Conservation (phyloP, 2,329 filamentous ascomycete genomes). For the Alternaria angustiovoidea region DNA sequence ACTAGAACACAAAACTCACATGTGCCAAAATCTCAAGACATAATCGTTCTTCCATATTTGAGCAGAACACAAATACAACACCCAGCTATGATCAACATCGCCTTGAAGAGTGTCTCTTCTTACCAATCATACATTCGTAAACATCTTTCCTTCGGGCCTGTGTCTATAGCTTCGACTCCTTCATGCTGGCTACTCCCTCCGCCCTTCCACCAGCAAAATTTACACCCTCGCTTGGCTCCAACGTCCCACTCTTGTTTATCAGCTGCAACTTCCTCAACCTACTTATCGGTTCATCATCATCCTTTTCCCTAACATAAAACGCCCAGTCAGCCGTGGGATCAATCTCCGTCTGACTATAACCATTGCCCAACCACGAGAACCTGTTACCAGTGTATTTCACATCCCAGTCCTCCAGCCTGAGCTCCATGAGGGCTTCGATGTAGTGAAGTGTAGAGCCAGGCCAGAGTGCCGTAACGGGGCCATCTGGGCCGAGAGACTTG, state of each 20-base stretch:
- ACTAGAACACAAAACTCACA: background rate
- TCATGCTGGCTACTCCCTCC: background rate
- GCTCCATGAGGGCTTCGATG: constrained; percentile 57
- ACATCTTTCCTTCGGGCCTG: background rate
- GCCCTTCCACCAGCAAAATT: constrained; percentile 25
- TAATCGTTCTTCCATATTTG: too few relatives aligned
- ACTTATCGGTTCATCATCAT: constrained; percentile 44
- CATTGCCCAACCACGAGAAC: constrained; percentile 52
- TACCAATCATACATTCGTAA: background rate
- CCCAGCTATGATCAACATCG: background rate
- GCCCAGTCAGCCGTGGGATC: constrained; percentile 48
- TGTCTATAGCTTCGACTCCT: background rate
- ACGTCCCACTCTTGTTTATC: constrained; percentile 44
- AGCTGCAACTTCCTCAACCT: constrained; percentile 36
- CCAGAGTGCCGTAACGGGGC: constrained; percentile 53
- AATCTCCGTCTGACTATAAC: constrained; percentile 46
- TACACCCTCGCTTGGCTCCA: constrained; percentile 22
- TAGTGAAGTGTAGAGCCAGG: constrained; percentile 60
- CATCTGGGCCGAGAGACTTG: constrained; percentile 44
- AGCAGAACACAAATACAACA: background rate
- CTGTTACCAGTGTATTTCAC: constrained; percentile 50
- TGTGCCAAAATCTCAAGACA: background rate
- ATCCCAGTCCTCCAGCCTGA: constrained; percentile 59
- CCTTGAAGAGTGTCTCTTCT: background rate
- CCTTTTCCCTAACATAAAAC: constrained; percentile 46